These are phyloP conservation scores for Phytophthora sp. DNA, from an alignment of 352 stramenopile species.

Conservation along the genomic window DNA sequence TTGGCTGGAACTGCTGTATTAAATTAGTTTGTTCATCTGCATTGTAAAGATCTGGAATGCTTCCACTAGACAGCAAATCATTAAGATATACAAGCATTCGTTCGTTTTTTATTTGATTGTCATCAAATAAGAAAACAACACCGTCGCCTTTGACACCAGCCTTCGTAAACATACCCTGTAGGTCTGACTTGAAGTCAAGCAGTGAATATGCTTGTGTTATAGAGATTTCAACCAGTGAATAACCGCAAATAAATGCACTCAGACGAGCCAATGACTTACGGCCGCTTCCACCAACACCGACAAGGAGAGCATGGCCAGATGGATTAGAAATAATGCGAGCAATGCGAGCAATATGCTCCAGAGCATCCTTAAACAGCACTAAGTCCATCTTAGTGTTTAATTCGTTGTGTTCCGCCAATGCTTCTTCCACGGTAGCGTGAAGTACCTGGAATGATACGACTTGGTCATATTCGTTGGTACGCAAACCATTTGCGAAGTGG, in stretches of 20 bases:
- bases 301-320: conserved; percentile 93
- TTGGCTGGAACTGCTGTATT: conserved; percentile 86
- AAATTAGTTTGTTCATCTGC: conserved; percentile 92
- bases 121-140: conserved; percentile 93
- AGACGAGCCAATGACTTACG: conserved; percentile 94
- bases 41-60: conserved; percentile 93
- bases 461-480: conserved; percentile 94
- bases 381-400: conserved; percentile 93
- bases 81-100: conserved; percentile 96
- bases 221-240: conserved; percentile 87
- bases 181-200: conserved; percentile 95
- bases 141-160: conserved; percentile 93
- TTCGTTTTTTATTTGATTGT: conserved; percentile 95
- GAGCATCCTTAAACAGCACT: conserved; percentile 96
- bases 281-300: conserved; percentile 93
- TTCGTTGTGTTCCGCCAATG: conserved; percentile 94
- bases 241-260: conserved; percentile 92
- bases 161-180: conserved; percentile 91
- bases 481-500: conserved; percentile 89
- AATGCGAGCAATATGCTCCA: conserved; percentile 95
- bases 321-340: conserved; percentile 95
- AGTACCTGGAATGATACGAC: conserved; percentile 78
- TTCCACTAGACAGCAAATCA: conserved; percentile 92
- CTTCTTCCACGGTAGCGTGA: conserved; percentile 82
- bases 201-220: conserved; percentile 92